phyloP scores from a whole-genome alignment of 2,329 filamentous ascomycete genomes.

The Calonectria crousiana region DNA sequence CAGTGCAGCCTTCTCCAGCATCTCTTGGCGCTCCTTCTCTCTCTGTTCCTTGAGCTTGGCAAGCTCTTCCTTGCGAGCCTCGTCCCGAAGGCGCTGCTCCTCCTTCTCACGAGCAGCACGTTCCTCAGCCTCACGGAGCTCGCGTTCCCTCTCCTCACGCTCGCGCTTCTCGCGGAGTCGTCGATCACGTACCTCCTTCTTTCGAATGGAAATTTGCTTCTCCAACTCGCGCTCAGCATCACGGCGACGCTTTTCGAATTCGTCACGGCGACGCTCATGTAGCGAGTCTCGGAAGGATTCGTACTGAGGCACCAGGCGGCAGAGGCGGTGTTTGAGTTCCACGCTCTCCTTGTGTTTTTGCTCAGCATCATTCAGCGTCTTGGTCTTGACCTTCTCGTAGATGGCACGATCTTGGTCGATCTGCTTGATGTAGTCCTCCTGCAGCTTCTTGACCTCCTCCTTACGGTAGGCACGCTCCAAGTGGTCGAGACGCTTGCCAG shows the following conservation, averaged over 20 bases:
- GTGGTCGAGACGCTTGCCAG: conserved; percentile 96
- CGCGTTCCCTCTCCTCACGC: conserved; percentile 85
- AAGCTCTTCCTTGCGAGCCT: conserved; percentile 80
- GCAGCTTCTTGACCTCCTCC: conserved; percentile 93
- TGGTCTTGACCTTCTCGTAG: conserved; percentile 82
- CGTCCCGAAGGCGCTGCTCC: conserved; percentile 83
- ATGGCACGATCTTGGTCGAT: conserved; percentile 81
- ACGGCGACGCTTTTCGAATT: conserved; percentile 94
- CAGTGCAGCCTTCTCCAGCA: conserved; percentile 71
- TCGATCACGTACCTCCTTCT: conserved; percentile 89
- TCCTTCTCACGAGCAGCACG: conserved; percentile 84
- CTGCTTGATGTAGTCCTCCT: conserved; percentile 87
- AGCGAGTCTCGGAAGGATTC: conserved; percentile 86
- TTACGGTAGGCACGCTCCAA: conserved; percentile 96
- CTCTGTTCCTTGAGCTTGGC: conserved; percentile 75
- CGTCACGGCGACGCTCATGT: conserved; percentile 88
- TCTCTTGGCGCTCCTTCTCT: conserved; percentile 76
- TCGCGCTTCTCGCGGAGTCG: conserved; percentile 86
- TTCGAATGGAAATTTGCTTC: conserved; percentile 87
- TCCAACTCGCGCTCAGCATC: conserved; percentile 94
- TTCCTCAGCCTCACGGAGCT: conserved; percentile 87
- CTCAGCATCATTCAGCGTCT: conserved; percentile 85
- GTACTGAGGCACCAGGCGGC: conserved; percentile 85
- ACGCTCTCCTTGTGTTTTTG: conserved; percentile 92
- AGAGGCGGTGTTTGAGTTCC: conserved; percentile 92